Conservation (phyloP, 768 basidiomycete genomes). For the Infundibulicybe gibba region DNA sequence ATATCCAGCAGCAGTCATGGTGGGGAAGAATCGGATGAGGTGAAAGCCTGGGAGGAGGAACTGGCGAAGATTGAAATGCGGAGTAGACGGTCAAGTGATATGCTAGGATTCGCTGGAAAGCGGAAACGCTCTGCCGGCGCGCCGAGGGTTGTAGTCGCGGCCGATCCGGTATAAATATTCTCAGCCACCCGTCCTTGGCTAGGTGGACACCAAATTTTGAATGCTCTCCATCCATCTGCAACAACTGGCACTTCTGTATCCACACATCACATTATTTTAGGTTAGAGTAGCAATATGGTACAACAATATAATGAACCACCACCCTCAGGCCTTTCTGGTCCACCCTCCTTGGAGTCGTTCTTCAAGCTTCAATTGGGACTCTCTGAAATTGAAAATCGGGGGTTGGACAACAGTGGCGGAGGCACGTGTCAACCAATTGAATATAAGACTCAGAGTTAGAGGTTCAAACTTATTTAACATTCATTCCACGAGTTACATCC, state of each 20-base stretch:
- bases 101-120: conserved; percentile 41
- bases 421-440: too few relatives aligned
- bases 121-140: conserved; percentile 24
- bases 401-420: too few relatives aligned
- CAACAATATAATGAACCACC: too few relatives aligned
- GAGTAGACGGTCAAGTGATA: conserved; percentile 49
- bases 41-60: conserved; percentile 78
- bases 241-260: neutral
- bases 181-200: neutral
- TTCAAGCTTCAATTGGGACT: too few relatives aligned
- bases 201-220: conserved; percentile 2
- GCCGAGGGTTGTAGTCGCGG: conserved; percentile 13
- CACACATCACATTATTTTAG: too few relatives aligned
- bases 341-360: too few relatives aligned
- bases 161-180: conserved; percentile 6
- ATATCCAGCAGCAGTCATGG: conserved; percentile 19
- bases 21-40: conserved; percentile 27
- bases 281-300: too few relatives aligned
- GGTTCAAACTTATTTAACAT: too few relatives aligned
- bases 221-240: conserved; percentile 1
- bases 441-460: too few relatives aligned
- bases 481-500: too few relatives aligned
- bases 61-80: conserved; percentile 64
- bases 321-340: too few relatives aligned
- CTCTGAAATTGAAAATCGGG: too few relatives aligned